Evolutionary conservation across 2,329 filamentous ascomycete genomes (phyloP).

Genomic region (Aureobasidium sp.): DNA sequence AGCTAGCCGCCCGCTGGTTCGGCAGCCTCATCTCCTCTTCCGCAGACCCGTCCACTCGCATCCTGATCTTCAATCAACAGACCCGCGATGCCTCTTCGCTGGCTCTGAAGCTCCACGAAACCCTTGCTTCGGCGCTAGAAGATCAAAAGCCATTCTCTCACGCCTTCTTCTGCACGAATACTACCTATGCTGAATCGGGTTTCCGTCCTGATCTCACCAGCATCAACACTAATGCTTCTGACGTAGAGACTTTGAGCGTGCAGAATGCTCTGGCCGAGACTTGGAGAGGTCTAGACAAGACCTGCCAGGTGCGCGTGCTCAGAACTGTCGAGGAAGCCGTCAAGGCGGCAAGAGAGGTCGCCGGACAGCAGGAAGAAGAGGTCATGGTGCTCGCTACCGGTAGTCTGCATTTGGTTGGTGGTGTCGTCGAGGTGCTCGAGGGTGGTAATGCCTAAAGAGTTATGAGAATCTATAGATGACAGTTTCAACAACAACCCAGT

Average conservation of each 20-base stretch:
- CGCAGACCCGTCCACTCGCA: conserved; percentile 36
- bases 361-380: conserved; percentile 29
- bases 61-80: conserved; percentile 89
- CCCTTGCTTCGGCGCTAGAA: conserved; percentile 40
- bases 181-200: conserved; percentile 54
- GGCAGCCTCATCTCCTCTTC: conserved; percentile 35
- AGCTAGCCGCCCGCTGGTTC: conserved; percentile 72
- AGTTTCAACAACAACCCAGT: neutral
- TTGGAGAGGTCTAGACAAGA: conserved; percentile 52
- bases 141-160: conserved; percentile 53
- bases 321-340: conserved; percentile 66
- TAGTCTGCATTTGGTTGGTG: conserved; percentile 77
- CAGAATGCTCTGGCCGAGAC: conserved; percentile 59
- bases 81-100: conserved; percentile 67
- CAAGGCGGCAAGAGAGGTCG: conserved; percentile 42
- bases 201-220: conserved; percentile 58
- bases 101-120: conserved; percentile 55
- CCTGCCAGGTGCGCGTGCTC: conserved; percentile 49
- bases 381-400: conserved; percentile 69
- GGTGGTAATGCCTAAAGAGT: conserved; percentile 20
- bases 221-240: conserved; percentile 52
- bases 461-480: neutral
- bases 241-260: conserved; percentile 54
- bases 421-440: conserved; percentile 66
- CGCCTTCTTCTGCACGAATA: conserved; percentile 77